Evolutionary conservation across 2,329 filamentous ascomycete genomes (phyloP).

Genomic region (Coniochaeta ligniaria): DNA sequence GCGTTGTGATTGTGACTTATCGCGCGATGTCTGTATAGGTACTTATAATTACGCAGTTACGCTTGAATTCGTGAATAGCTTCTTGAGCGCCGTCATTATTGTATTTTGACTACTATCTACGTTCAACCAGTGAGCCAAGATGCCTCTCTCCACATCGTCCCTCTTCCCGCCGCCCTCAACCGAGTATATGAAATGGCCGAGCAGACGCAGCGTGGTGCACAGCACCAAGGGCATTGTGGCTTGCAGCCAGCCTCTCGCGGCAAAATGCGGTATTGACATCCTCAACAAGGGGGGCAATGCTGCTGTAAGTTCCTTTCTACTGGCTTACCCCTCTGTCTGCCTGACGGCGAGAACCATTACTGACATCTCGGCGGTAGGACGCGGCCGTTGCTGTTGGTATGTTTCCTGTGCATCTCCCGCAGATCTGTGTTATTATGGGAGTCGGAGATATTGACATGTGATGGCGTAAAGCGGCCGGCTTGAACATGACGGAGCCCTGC

Average conservation of each 20-base stretch:
- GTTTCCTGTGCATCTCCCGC: constrained; percentile 13
- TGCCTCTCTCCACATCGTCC: constrained; percentile 41
- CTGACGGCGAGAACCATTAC: background rate
- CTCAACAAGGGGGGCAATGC: constrained; percentile 88
- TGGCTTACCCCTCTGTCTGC: constrained; percentile 2
- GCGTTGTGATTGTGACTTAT: background rate
- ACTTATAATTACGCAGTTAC: background rate
- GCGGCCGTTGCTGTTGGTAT: constrained; percentile 87
- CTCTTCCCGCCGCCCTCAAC: constrained; percentile 37
- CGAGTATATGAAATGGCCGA: constrained; percentile 60
- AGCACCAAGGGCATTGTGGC: constrained; percentile 88
- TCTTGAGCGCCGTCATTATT: background rate
- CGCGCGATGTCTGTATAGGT: background rate
- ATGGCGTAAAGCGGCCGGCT: constrained; percentile 60
- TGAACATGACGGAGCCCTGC: constrained; percentile 89
- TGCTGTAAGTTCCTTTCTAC: constrained; percentile 53
- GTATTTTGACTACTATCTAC: background rate
- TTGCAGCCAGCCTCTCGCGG: constrained; percentile 83
- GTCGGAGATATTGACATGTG: background rate
- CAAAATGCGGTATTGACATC: constrained; percentile 78
- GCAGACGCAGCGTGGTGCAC: constrained; percentile 84
- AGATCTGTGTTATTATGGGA: too few species aligned
- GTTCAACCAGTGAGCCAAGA: constrained; percentile 13
- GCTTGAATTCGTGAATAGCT: background rate
- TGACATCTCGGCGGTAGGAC: constrained; percentile 48